These are phyloP conservation scores for Cucumis variabilis DNA, from an alignment of 331 rosid species.

Conservation along the genomic window DNA sequence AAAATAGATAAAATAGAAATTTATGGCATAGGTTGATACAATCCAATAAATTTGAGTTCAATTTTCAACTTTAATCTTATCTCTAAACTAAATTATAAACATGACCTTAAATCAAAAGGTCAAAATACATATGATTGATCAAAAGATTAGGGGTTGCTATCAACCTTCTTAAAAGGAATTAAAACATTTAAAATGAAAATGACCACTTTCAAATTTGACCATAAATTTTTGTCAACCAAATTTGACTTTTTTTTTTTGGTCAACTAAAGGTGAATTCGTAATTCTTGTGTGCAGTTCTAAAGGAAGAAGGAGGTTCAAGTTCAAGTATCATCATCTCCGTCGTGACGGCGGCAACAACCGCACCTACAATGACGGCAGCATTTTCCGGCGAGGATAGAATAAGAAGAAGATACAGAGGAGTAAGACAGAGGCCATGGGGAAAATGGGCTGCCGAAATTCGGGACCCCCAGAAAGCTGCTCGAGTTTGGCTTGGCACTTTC, in stretches of 20 bases:
- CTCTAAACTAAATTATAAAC: too few relatives aligned
- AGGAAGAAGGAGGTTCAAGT: conserved; percentile 27
- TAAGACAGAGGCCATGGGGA: conserved; percentile 73
- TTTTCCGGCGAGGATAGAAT: conserved; percentile 22
- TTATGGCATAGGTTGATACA: too few relatives aligned
- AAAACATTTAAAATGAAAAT: not conserved
- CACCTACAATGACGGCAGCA: too few relatives aligned
- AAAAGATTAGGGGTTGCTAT: not conserved
- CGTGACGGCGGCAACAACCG: not conserved
- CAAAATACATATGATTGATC: not conserved
- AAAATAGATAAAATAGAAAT: too few relatives aligned
- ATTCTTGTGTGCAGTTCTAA: conserved; percentile 14
- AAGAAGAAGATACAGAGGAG: conserved; percentile 60
- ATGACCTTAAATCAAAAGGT: too few relatives aligned
- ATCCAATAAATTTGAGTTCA: too few relatives aligned
- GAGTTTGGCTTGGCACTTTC: conserved; percentile 73
- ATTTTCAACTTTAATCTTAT: too few relatives aligned
- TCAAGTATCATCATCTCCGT: not conserved
- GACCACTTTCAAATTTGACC: not conserved
- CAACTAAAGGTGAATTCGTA: not conserved
- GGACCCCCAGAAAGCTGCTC: conserved; percentile 65
- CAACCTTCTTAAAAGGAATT: not conserved
- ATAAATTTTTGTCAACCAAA: not conserved
- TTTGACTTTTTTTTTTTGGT: not conserved
- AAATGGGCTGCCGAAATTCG: conserved; percentile 73